Evolutionary conservation across 305 asterid genomes (phyloP).

Genomic region (Solanum hybrid): DNA sequence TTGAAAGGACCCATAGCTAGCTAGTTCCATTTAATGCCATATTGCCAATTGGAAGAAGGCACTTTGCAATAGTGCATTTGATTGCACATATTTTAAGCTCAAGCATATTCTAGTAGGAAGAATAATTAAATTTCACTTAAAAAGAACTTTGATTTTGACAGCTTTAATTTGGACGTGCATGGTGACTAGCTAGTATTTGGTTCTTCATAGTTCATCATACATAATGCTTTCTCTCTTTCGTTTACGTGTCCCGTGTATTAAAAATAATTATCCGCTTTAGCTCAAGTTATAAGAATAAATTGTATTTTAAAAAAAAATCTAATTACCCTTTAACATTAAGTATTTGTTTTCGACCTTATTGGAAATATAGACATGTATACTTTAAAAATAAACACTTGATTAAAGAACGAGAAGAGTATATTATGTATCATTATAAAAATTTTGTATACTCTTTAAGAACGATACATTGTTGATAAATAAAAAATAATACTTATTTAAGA

Average conservation of each 20-base stretch:
- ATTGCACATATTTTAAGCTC: not conserved
- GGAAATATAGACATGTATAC: not conserved
- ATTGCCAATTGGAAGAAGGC: not conserved
- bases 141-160: not conserved
- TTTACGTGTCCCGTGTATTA: not conserved
- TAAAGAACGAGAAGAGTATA: not conserved
- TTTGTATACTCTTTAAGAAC: not conserved
- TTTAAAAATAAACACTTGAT: not conserved
- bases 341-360: not conserved
- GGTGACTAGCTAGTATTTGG: not conserved
- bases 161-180: not conserved
- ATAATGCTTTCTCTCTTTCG: not conserved
- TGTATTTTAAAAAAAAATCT: not conserved
- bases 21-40: not conserved
- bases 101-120: not conserved
- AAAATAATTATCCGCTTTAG: not conserved
- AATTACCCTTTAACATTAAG: not conserved
- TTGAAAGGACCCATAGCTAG: not conserved
- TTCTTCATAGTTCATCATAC: too few relatives aligned
- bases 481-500: not conserved
- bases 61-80: not conserved
- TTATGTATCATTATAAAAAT: not conserved
- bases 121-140: not conserved
- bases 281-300: not conserved
- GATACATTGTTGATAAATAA: not conserved